Evolutionary conservation across 148 eudicot species (phyloP).

Genomic region (Simmondsia chinensis): DNA sequence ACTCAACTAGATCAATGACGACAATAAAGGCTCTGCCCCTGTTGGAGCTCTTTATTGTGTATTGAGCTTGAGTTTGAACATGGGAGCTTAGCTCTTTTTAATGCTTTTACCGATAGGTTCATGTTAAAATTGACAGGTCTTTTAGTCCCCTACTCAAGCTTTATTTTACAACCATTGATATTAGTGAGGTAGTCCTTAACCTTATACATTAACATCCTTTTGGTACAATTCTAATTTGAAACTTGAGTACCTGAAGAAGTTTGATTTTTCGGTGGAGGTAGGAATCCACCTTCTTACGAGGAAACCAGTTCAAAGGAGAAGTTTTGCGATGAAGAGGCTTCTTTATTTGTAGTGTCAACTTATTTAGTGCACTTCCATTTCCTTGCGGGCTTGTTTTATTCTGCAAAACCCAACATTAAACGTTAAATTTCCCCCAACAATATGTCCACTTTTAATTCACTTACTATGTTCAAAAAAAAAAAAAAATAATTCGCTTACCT

Average conservation of each 20-base stretch:
- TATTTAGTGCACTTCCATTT: constrained; percentile 34
- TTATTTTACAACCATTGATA: too few species aligned
- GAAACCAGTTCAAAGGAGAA: constrained; percentile 90
- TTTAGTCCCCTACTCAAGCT: too few species aligned
- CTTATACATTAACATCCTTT: too few species aligned
- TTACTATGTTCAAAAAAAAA: neutral
- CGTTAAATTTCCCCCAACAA: neutral
- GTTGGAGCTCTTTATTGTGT: too few species aligned
- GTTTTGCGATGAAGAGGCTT: constrained; percentile 64
- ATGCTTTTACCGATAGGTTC: too few species aligned
- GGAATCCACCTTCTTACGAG: constrained; percentile 76
- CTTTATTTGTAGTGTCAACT: constrained; percentile 57
- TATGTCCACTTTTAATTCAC: neutral
- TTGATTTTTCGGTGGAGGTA: constrained; percentile 74
- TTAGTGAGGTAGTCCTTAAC: too few species aligned
- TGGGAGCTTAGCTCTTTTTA: too few species aligned
- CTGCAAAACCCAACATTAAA: constrained; percentile 21
- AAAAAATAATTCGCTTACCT: neutral
- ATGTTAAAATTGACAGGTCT: too few species aligned
- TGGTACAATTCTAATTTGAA: neutral
- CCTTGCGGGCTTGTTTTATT: constrained; percentile 40
- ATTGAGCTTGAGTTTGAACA: too few species aligned
- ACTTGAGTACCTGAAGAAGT: constrained; percentile 48
- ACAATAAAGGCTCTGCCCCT: too few species aligned
- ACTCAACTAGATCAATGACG: too few species aligned